Percentiles rank a stretch among this genome's conserved stretches.
These are phyloP conservation scores for Russula vinacea DNA, from an alignment of 768 basidiomycete species.

Conservation along the genomic window DNA sequence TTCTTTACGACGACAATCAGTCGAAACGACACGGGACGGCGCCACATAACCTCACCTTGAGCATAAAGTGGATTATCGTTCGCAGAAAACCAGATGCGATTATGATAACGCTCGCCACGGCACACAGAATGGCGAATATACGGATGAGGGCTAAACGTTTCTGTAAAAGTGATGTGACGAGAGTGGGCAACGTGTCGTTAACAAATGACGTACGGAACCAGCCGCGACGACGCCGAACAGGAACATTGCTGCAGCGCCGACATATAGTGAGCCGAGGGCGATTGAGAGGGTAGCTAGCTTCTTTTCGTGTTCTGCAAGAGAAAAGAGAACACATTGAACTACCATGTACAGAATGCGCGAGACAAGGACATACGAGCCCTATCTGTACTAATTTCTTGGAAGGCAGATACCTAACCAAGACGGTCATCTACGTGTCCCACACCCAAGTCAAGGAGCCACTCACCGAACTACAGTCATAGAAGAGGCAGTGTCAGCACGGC, in stretches of 20 bases:
- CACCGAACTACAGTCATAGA: conserved; percentile 31
- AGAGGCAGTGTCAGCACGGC: conserved; percentile 32
- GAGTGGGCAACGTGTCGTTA: not conserved
- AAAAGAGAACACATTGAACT: not conserved
- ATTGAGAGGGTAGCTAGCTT: conserved; percentile 54
- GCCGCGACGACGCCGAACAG: conserved; percentile 54
- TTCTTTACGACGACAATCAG: conserved; percentile 39
- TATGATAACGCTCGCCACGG: conserved; percentile 47
- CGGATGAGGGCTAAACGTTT: conserved; percentile 54
- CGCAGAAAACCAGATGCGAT: conserved; percentile 52
- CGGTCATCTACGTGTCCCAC: not conserved
- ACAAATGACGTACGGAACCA: conserved; percentile 43
- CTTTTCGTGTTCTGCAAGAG: conserved; percentile 42
- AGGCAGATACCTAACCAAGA: conserved; percentile 54
- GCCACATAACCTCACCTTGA: conserved; percentile 48
- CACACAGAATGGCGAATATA: conserved; percentile 53
- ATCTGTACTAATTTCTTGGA: conserved; percentile 51
- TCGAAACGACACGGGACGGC: not conserved
- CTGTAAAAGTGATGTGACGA: conserved; percentile 33
- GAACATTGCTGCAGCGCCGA: conserved; percentile 50
- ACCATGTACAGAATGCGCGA: not conserved
- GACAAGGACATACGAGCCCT: conserved; percentile 44
- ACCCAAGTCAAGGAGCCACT: not conserved
- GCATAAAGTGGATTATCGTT: conserved; percentile 60
- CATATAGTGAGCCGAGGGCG: conserved; percentile 58